These are phyloP conservation scores for Sporothrix inflata DNA, from an alignment of 2,329 filamentous ascomycete genomes.

Conservation along the genomic window DNA sequence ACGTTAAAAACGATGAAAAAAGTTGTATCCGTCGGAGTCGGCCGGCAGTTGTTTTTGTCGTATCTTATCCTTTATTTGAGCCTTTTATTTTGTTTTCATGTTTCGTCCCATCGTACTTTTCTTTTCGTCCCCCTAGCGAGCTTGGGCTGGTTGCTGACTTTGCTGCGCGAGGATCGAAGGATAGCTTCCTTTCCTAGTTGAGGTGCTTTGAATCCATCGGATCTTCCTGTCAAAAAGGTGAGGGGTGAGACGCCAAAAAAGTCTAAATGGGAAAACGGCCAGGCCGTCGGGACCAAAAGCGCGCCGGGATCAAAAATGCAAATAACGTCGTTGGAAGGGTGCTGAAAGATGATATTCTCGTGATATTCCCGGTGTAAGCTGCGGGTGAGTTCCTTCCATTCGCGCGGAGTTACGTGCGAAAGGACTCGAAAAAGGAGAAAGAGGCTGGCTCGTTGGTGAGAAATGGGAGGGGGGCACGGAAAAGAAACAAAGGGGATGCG, in stretches of 20 bases:
- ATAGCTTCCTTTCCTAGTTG: neutral
- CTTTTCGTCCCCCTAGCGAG: neutral
- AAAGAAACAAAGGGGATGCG: neutral
- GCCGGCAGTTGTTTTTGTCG: neutral
- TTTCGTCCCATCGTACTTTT: neutral
- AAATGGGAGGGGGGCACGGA: neutral
- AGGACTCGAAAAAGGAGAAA: neutral
- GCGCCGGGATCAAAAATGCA: neutral
- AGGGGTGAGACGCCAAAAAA: conserved; percentile 8
- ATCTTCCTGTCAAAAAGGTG: neutral
- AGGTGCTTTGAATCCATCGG: neutral
- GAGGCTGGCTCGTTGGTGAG: neutral
- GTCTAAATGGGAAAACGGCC: conserved; percentile 12
- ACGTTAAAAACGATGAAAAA: neutral
- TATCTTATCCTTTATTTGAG: neutral
- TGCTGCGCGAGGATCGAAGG: too few relatives aligned
- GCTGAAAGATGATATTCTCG: conserved; percentile 1
- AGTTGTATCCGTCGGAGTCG: neutral
- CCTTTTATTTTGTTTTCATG: too few relatives aligned
- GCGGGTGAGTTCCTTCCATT: neutral
- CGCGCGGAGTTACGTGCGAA: neutral
- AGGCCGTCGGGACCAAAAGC: neutral
- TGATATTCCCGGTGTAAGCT: conserved; percentile 12
- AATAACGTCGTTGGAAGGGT: too few relatives aligned
- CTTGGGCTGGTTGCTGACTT: neutral